Evolutionary conservation across 495 filamentous ascomycete genomes (phyloP), one percentile per base, ranked within the genome.

Genomic region (Aspergillus avenaceus): DNA sequence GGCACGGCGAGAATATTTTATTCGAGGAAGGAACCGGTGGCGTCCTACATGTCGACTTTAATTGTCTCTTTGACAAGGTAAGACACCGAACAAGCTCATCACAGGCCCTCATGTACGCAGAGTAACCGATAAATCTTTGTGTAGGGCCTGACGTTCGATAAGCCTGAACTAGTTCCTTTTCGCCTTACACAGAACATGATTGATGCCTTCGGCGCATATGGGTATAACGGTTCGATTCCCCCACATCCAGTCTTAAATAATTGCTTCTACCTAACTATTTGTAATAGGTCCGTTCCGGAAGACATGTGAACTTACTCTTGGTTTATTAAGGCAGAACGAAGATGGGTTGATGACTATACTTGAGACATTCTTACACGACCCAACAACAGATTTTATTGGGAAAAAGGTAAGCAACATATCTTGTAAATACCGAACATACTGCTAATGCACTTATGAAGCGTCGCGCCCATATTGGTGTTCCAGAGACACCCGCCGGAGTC

Each of bases 131-230:
- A 22, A 18, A 24, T 47, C 50, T 60, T n/a, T 63, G 36, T 28
- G 12, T 16, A 74, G 64, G 93, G 95, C 8, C 81, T 92, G 51
- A 96, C 91, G 0, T 97, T 99, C 59, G 87, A 90, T 50, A 91
- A 92, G 72, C 92, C 93, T 0, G 93, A 99, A 64, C 74, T 85
- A 40, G 93, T 99, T 13, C 93, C 93, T n/a, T 99, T 99, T 76
- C 88, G 93, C 16, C 77, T 99, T 32, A 99, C 93, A 8, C 91
- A 96, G 66, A 97, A 99, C 69, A 97, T 99, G 91, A 77, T 91
- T 12, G 88, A 95, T 59, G 95, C 93, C 13, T 95, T 99, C 75
- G 93, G 93, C 13, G 85, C 93, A 26, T 88, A 92, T 60, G 86
- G 91, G 42, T 90, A 90, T 64, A 92, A 97, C 61, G 81, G 73